These are phyloP conservation scores for Raffaelea arxii DNA, from an alignment of 2,329 filamentous ascomycete genomes.

Conservation along the genomic window DNA sequence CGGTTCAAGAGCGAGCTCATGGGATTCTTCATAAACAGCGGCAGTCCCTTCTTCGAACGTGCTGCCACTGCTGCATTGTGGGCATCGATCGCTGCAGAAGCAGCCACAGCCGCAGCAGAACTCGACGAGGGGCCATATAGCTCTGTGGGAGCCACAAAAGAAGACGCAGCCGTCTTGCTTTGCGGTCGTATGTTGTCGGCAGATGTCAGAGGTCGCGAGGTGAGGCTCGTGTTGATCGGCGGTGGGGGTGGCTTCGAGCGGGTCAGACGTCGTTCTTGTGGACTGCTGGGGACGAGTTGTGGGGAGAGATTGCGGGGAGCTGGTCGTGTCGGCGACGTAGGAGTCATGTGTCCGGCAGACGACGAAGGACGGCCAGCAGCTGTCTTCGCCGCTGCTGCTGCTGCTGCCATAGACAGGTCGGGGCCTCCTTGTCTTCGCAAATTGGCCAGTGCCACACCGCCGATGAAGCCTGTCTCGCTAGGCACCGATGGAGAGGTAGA, in stretches of 20 bases:
- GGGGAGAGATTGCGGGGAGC: neutral
- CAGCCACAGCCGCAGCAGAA: constrained; percentile 35
- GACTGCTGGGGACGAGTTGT: constrained; percentile 5
- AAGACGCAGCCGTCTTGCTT: constrained; percentile 23
- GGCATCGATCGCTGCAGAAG: constrained; percentile 31
- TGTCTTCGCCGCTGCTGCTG: constrained; percentile 12
- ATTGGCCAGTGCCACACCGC: constrained; percentile 43
- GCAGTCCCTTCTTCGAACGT: constrained; percentile 42
- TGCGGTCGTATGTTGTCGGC: constrained; percentile 2
- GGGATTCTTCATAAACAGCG: constrained; percentile 46
- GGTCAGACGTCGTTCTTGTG: constrained; percentile 16
- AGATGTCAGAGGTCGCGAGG: constrained; percentile 10
- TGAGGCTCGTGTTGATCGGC: constrained; percentile 25
- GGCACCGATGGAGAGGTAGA: neutral
- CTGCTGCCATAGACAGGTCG: constrained; percentile 9
- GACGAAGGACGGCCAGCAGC: constrained; percentile 4
- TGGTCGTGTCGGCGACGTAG: neutral
- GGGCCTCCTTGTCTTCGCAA: constrained; percentile 28
- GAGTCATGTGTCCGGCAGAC: constrained; percentile 2
- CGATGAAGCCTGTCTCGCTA: constrained; percentile 38
- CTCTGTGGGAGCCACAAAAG: constrained; percentile 41
- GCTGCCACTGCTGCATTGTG: constrained; percentile 26
- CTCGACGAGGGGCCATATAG: constrained; percentile 25
- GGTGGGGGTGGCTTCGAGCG: constrained; percentile 23
- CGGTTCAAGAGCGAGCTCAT: constrained; percentile 50